Base-by-base conservation (phyloP, 2,329 filamentous ascomycete species). In the Colletotrichum sojae region DNA sequence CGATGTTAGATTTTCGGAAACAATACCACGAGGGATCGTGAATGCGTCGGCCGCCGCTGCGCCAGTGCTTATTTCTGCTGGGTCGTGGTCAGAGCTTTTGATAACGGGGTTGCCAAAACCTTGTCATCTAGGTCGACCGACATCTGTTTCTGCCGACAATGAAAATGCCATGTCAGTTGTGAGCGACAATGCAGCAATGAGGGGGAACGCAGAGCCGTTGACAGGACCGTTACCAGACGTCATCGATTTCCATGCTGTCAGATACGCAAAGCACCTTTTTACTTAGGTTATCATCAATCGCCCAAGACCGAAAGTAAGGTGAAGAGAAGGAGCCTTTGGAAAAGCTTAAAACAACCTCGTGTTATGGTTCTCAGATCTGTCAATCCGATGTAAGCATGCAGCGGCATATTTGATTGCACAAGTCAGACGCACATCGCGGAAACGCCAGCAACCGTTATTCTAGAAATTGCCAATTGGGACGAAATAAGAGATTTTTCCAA, bases 401-500 rank as follows among this genome's bases (percentile, higher is more conserved):
- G 49, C 48, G 49, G 48, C 31, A 5, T 43, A 10, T n/a, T 36
- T 36, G 31, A 36, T 36, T 58, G 40, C 22, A 48, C 43, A 15
- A 46, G 36, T 22, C 25, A 20, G 49, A 62, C 49, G 59, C 49
- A 46, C 22, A 54, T 36, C 39, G 40, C 49, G 59, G 59, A 53
- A 36, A n/a, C 48, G n/a, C 16, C 49, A 45, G 49, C 49, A 39
- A 48, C 39, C 59, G 49, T 31, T 46, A 22, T 62, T 62, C 43
- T 58, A 36, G 43, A 48, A 48, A 9, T 58, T 18, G 31, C 15
- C 8, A 48, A 5, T 48, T 48, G 15, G 31, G 55, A 58, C 9
- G 55, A 48, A 36, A 48, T 9, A 18, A 58, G 9, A 15, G 52
- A 20, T 25, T 18, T 31, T 31, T 31, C 27, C 9, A 31, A 13